Percentiles rank a stretch among this genome's conserved stretches.
These are phyloP conservation scores for Seiridium cupressi DNA, from an alignment of 2,329 filamentous ascomycete genomes.

Conservation along the genomic window DNA sequence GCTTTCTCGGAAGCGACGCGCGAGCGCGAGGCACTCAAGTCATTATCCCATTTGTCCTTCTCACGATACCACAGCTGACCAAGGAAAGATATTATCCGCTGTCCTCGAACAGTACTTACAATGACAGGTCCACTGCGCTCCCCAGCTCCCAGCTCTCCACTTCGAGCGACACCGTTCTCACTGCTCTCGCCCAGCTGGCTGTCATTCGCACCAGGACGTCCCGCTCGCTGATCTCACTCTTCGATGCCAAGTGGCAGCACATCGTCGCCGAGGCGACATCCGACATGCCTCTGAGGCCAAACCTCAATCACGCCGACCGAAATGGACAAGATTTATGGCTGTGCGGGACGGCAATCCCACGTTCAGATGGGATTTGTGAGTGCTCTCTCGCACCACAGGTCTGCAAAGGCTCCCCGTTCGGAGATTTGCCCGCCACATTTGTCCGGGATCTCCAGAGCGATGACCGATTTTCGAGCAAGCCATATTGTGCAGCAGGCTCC, in stretches of 20 bases:
- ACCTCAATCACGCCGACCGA: neutral
- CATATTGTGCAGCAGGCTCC: neutral
- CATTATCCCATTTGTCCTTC: neutral
- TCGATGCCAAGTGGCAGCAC: constrained; percentile 46
- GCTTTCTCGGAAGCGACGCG: neutral
- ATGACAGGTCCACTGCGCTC: neutral
- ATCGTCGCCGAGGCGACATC: constrained; percentile 51
- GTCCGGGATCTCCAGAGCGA: constrained; percentile 31
- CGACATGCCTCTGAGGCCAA: constrained; percentile 30
- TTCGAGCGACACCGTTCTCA: constrained; percentile 35
- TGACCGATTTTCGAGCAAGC: constrained; percentile 23
- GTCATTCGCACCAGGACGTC: constrained; percentile 37
- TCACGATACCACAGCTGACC: neutral
- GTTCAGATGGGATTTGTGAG: constrained; percentile 27
- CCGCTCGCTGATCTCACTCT: constrained; percentile 47
- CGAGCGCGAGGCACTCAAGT: neutral
- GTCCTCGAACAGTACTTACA: neutral
- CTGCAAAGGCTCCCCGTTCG: neutral
- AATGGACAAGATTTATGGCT: constrained; percentile 19
- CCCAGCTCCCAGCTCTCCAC: neutral
- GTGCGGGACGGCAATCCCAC: constrained; percentile 28
- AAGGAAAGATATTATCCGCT: neutral
- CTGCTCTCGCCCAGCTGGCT: constrained; percentile 49
- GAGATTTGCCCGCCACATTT: constrained; percentile 28
- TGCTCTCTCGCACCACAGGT: constrained; percentile 14